A percentile compares a stretch with the other conserved stretches of the same genome.
These are phyloP conservation scores for Teratosphaeria destructans DNA, from an alignment of 2,329 filamentous ascomycete genomes.

Conservation along the genomic window DNA sequence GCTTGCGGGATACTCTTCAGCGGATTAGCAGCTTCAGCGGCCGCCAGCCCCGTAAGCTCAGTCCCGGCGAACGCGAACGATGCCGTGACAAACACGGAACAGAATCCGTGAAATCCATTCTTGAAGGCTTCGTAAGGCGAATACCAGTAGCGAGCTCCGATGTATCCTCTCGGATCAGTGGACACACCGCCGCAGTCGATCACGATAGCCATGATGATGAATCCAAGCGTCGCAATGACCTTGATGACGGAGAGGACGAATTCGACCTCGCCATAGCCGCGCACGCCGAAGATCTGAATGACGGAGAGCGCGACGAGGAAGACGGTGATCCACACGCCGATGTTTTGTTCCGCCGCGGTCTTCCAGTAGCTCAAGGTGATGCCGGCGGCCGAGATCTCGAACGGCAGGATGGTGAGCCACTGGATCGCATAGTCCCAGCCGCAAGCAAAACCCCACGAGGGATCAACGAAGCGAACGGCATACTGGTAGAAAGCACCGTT, in stretches of 20 bases:
- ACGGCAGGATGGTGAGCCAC: conserved; percentile 24
- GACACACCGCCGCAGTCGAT: conserved; percentile 51
- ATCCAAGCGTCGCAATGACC: conserved; percentile 43
- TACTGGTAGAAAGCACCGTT: conserved; percentile 27
- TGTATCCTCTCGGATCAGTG: conserved; percentile 42
- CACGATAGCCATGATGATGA: conserved; percentile 54
- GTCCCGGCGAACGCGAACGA: conserved; percentile 55
- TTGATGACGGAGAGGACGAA: conserved; percentile 28
- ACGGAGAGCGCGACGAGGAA: conserved; percentile 20
- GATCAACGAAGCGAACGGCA: conserved; percentile 20
- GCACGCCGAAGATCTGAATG: conserved; percentile 25
- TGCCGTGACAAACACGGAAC: conserved; percentile 53
- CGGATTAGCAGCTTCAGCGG: conserved; percentile 44
- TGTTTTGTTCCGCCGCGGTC: conserved; percentile 16
- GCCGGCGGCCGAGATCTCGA: conserved; percentile 25
- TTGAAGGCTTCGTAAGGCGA: conserved; percentile 28
- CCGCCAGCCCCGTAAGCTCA: conserved; percentile 50
- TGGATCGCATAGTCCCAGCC: conserved; percentile 27
- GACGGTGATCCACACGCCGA: conserved; percentile 23
- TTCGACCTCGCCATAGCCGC: conserved; percentile 26
- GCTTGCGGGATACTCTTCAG: conserved; percentile 32
- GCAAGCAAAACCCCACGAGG: conserved; percentile 27
- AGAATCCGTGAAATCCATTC: conserved; percentile 55
- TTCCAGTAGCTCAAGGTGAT: conserved; percentile 25
- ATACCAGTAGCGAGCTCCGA: conserved; percentile 45